phyloP scores from a whole-genome alignment of 495 filamentous ascomycete species.

The Penicillium psychrofluorescens region DNA sequence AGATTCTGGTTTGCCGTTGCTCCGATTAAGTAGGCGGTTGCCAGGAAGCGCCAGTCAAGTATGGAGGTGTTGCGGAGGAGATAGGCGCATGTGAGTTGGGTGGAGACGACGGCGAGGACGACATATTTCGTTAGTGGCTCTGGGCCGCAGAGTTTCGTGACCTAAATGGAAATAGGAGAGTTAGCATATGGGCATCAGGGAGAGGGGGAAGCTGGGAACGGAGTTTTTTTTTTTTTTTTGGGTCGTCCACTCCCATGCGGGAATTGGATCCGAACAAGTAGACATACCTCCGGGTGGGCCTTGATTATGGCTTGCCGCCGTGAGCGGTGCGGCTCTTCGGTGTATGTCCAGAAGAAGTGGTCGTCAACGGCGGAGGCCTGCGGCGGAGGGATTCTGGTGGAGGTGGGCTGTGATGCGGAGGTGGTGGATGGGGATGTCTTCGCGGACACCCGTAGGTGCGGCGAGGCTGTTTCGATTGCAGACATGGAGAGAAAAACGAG shows the following conservation, averaged over 20 bases:
- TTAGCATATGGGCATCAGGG: constrained; percentile 1
- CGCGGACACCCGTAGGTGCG: constrained; percentile 33
- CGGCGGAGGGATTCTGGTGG: constrained; percentile 26
- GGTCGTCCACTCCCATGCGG: no score
- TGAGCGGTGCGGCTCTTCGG: constrained; percentile 94
- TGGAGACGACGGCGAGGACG: constrained; percentile 73
- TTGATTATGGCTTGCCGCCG: constrained; percentile 91
- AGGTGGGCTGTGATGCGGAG: constrained; percentile 10
- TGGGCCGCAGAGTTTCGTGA: constrained; percentile 94
- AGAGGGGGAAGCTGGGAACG: neutral
- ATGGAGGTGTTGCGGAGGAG: constrained; percentile 72
- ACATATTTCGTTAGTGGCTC: constrained; percentile 94
- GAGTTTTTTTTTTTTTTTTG: no score
- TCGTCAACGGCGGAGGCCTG: constrained; percentile 36
- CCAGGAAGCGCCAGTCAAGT: constrained; percentile 75
- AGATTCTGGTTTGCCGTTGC: constrained; percentile 98
- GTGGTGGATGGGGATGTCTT: constrained; percentile 21
- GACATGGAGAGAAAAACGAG: constrained; percentile 5
- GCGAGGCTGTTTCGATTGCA: constrained; percentile 26
- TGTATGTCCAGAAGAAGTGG: constrained; percentile 88
- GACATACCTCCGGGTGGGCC: constrained; percentile 85
- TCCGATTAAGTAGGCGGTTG: constrained; percentile 84
- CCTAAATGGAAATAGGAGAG: constrained; percentile 39
- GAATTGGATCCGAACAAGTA: no score
- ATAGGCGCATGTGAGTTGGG: constrained; percentile 77